Base-by-base conservation (phyloP, 768 basidiomycete species). In the Mycena crocata region DNA sequence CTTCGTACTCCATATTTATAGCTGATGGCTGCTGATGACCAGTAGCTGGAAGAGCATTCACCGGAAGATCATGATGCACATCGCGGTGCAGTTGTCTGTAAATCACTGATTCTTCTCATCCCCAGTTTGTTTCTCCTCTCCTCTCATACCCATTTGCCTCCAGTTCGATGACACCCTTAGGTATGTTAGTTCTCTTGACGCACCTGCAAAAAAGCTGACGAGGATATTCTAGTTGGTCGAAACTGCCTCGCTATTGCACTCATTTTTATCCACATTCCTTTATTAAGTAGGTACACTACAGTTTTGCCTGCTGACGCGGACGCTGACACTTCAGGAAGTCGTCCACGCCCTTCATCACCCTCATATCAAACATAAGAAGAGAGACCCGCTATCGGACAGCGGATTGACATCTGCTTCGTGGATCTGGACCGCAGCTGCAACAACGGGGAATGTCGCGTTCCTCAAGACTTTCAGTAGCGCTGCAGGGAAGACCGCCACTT, bases 241-340 rank as follows among this genome's bases (percentile, higher is more conserved):
- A 32, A 24, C n/a, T 52, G 64, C 57, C 51, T 66, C 57, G 15
- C 55, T 12, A n/a, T 66, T 32, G 55, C 64, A 48, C 39, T 66
- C 64, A 59, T 66, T 66, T 39, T 45, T 48, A 55, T 40, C 34
- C 37, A 66, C 64, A 24, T 66, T 66, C 64, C 31, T 66, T 66
- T 55, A 28, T 40, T 60, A 40, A 48, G 64, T 66, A 51, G 50
- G 64, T 59, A 19, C 39, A 39, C 21, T 28, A 32, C 17, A 8
- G 8, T 21, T 23, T 28, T 39, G 5, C 17, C 21, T 46, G 14
- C 6, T 17, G 40, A 24, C 9, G 23, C 9, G 45, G 30, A 21
- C 8, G 2, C 6, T 66, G 15, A 66, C 44, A 26, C 26, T 4
- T 21, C 31, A 31, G 17, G 21, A 15, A 66, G 64, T 60, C 28